Base-by-base conservation (phyloP, 768 basidiomycete species). In the Pleurotus tuber-regium region DNA sequence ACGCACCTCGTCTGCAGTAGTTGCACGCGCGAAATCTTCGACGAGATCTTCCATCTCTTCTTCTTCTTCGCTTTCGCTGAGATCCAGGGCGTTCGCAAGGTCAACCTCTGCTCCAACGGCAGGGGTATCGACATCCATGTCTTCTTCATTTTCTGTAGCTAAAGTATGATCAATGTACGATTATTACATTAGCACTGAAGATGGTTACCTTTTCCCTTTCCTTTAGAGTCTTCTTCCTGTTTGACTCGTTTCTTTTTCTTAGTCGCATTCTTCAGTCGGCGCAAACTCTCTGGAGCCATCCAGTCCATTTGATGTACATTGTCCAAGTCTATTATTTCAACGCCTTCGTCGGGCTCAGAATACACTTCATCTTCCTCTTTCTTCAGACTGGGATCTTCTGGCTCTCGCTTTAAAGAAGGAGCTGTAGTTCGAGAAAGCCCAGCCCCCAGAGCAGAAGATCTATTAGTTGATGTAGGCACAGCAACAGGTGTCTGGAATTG, bases 321-420 rank as follows among this genome's bases (percentile, higher is more conserved):
- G 25, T 85, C 83, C 80, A 93, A 87, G 60, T 93, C 91, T 33
- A 93, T 73, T 47, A 92, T 90, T 68, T 92, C 88, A 21, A 92
- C 86, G 9, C 88, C 90, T 50, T 91, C 88, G 59, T 92, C 91
- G 10, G 89, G 87, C 54, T 93, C 91, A 14, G 91, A 93, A 66
- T 92, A 92, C 16, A 76, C 74, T 53, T 91, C 90, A 4, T 72
- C 82, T 14, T 87, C 82, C 41, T 77, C 63, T 19, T 59, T 55
- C 11, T 56, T 59, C 38, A 61, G 64, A 18, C 60, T 64, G 53
- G 62, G 72, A 53, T 54, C 28, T 28, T 61, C 61, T 24, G 54
- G 54, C 44, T 76, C 76, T 36, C 71, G 72, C 58, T 76, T 79
- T 41, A 84, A 61, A 7, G 76, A 63, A 10, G 85, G 79, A 1